Conservation (phyloP, 2,329 filamentous ascomycete genomes). For the Colletotrichum camelliae region DNA sequence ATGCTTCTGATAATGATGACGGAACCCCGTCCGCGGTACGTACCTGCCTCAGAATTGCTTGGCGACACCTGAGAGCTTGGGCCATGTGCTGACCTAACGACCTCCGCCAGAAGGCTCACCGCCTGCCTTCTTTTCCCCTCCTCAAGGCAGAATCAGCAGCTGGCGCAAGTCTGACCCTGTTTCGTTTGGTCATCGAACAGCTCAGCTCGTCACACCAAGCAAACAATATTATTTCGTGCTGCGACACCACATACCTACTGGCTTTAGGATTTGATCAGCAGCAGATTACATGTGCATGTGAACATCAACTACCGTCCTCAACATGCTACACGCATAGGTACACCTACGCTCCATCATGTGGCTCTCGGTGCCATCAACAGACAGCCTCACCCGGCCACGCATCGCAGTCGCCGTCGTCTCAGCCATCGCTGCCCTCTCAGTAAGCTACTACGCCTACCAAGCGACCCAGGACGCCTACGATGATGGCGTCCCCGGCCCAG, state of each 20-base stretch:
- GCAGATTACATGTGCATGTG: not conserved
- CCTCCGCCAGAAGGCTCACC: not conserved
- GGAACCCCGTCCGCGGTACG: not conserved
- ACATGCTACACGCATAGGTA: slow-evolving; percentile 20
- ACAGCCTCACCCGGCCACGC: slow-evolving; percentile 59
- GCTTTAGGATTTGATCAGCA: not conserved
- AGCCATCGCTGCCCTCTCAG: slow-evolving; percentile 59
- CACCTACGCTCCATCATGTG: slow-evolving; percentile 42
- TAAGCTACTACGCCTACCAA: slow-evolving; percentile 64
- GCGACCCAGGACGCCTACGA: slow-evolving; percentile 23
- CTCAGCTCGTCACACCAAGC: not conserved
- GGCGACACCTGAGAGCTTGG: not conserved
- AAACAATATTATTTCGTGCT: not conserved
- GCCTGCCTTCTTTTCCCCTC: not conserved
- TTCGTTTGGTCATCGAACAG: not conserved
- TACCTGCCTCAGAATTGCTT: not conserved
- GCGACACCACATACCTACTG: not conserved
- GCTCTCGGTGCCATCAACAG: slow-evolving; percentile 53
- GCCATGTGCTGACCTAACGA: slow-evolving; percentile 2
- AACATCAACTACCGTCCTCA: not conserved
- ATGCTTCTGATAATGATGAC: not conserved
- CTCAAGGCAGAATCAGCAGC: slow-evolving; percentile 3
- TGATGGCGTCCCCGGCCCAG: slow-evolving; percentile 29
- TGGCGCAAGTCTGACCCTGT: slow-evolving; percentile 2
- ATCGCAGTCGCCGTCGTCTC: slow-evolving; percentile 62